A percentile compares a stretch with the other conserved stretches of the same genome.
phyloP scores from a whole-genome alignment of 2,329 filamentous ascomycete genomes.

The Teratosphaeriaceae sp. region DNA sequence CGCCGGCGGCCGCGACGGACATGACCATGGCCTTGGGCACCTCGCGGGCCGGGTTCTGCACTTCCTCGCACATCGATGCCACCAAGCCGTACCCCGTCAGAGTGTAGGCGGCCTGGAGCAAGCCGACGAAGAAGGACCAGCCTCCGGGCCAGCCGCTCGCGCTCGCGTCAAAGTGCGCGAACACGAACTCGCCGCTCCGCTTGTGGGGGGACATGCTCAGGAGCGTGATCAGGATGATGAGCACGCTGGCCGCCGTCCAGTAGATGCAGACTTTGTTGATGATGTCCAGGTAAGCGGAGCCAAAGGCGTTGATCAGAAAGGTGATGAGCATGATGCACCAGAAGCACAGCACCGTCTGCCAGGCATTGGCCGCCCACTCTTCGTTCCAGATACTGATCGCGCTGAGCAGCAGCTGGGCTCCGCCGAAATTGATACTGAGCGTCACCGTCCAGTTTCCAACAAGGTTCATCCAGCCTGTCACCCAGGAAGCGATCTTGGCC shows the following conservation, averaged over 20 bases:
- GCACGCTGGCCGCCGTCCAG: conserved; percentile 60
- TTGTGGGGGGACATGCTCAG: conserved; percentile 50
- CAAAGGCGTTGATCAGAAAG: conserved; percentile 59
- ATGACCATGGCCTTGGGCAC: conserved; percentile 66
- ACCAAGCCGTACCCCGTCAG: conserved; percentile 56
- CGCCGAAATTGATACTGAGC: conserved; percentile 61
- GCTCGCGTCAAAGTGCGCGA: conserved; percentile 61
- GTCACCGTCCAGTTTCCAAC: conserved; percentile 61
- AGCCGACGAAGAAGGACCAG: conserved; percentile 67
- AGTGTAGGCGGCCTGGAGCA: conserved; percentile 59
- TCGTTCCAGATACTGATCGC: conserved; percentile 66
- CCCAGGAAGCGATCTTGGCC: conserved; percentile 61
- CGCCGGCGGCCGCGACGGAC: conserved; percentile 58
- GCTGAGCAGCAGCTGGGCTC: conserved; percentile 61
- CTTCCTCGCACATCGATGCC: conserved; percentile 65
- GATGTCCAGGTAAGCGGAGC: conserved; percentile 54
- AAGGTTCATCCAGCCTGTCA: conserved; percentile 32
- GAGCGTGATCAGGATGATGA: conserved; percentile 63
- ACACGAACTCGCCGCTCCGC: conserved; percentile 58
- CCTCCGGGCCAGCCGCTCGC: conserved; percentile 59
- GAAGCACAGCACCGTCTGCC: conserved; percentile 65
- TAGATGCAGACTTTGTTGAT: conserved; percentile 69
- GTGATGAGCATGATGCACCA: conserved; percentile 64
- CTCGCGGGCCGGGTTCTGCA: conserved; percentile 60
- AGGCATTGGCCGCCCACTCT: conserved; percentile 58